Evolutionary conservation across 768 basidiomycete genomes (phyloP), one percentile per base, ranked within the genome.

Genomic region (Lentinula boryana): DNA sequence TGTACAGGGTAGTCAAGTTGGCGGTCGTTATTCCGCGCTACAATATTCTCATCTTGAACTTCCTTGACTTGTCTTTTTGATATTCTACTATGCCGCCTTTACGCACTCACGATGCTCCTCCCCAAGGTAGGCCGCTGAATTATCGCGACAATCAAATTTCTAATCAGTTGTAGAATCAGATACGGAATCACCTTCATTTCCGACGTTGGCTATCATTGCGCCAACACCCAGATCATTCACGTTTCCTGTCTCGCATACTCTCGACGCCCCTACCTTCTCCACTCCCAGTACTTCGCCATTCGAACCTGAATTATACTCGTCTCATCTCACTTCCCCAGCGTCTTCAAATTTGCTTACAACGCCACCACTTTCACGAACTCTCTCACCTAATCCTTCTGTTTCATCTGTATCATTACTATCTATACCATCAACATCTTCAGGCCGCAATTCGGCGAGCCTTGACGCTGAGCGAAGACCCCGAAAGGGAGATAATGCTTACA

Each of bases 401-500:
- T 73, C 61, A 66, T 78, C 63, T 69, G 72, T 63, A 69, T 72
- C 27, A 68, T 74, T 44, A 68, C 72, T 38, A 68, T 68, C 76
- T 33, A 23, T 48, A 48, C 65, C 76, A 33, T 71, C 74, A 10
- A 70, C 72, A 56, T 78, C 78, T 66, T 80, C 80, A 68, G 82
- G 82, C 54, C 77, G 82, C 70, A 84, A 82, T 56, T 76, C 78
- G 43, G 77, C 75, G 55, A 73, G 73, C 36, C 76, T 72, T 67
- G 77, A 78, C 70, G 74, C 75, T 66, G 84, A 85, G 61, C 83
- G 83, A 62, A 72, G 81, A 61, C 81, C 85, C 62, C 83, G 76
- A 74, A 85, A 86, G 76, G 88, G 89, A 64, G 89, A 91, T 72
- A 87, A 88, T 44, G 87, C 88, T 71, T 91, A 91, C 68, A 84